phyloP scores from a whole-genome alignment of 176 grass and related monocot species.

The sorghum (Sorghum bicolor) region DNA sequence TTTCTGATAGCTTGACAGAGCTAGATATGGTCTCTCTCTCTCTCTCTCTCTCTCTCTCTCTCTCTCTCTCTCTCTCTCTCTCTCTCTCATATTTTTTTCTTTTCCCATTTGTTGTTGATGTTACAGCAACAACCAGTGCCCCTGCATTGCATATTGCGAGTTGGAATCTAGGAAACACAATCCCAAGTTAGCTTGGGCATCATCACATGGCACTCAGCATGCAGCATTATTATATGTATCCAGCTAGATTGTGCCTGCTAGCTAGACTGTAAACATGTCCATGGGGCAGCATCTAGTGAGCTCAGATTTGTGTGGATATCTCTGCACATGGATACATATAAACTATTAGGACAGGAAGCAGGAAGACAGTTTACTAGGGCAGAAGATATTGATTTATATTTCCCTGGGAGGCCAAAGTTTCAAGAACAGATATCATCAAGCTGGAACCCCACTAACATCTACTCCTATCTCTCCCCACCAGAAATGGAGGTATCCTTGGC shows the following conservation, averaged over 20 bases:
- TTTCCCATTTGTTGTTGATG: slow-evolving; percentile 9
- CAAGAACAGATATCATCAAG: slow-evolving; percentile 35
- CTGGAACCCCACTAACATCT: slow-evolving; percentile 35
- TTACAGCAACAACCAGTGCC: slow-evolving; percentile 25
- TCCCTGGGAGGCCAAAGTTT: slow-evolving; percentile 33
- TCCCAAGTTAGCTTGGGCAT: slow-evolving; percentile 47
- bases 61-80: too few relatives aligned
- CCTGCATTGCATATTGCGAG: slow-evolving; percentile 39
- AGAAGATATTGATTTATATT: slow-evolving; percentile 60
- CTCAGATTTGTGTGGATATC: slow-evolving; percentile 59
- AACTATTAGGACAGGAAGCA: slow-evolving; percentile 40
- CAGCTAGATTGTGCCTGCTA: slow-evolving; percentile 43
- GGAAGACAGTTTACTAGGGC: slow-evolving; percentile 45
- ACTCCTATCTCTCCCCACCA: slow-evolving; percentile 9
- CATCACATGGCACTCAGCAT: slow-evolving; percentile 65
- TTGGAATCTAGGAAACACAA: slow-evolving; percentile 91
- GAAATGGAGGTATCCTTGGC: slow-evolving; percentile 35
- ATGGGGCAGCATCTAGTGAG: slow-evolving; percentile 23
- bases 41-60: neutral
- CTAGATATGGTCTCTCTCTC: neutral
- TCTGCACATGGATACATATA: slow-evolving; percentile 59
- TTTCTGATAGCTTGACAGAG: neutral
- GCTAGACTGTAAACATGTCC: slow-evolving; percentile 31
- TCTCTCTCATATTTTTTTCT: neutral
- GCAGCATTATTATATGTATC: slow-evolving; percentile 47